phyloP scores from a whole-genome alignment of 768 basidiomycete species.

The Lyophyllum atratum region DNA sequence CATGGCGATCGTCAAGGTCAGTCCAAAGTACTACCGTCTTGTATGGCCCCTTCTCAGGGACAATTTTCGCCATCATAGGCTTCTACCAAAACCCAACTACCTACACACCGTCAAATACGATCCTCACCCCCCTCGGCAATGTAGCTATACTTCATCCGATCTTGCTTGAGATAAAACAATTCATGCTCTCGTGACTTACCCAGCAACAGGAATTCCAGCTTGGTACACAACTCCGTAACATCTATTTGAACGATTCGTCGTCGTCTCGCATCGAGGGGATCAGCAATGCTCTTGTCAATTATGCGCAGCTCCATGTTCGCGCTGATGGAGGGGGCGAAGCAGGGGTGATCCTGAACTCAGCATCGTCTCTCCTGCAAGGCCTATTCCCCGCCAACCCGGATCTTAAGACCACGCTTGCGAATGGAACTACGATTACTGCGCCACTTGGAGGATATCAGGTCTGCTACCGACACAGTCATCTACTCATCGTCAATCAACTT shows the following conservation, averaged over 20 bases:
- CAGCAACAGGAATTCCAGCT: slow-evolving; percentile 62
- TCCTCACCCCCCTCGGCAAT: slow-evolving; percentile 70
- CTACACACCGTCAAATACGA: slow-evolving; percentile 56
- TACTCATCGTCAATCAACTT: neutral
- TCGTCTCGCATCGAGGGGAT: slow-evolving; percentile 51
- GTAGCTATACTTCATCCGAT: slow-evolving; percentile 35
- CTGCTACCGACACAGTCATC: slow-evolving; percentile 1
- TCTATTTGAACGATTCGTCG: slow-evolving; percentile 58
- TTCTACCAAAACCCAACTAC: slow-evolving; percentile 66
- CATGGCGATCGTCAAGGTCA: slow-evolving; percentile 60
- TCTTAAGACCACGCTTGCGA: slow-evolving; percentile 61
- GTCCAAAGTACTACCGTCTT: neutral
- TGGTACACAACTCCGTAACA: slow-evolving; percentile 49
- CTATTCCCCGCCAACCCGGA: slow-evolving; percentile 53
- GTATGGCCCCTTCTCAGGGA: neutral
- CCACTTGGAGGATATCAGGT: slow-evolving; percentile 70
- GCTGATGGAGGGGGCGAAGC: slow-evolving; percentile 75
- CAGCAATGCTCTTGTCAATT: slow-evolving; percentile 35
- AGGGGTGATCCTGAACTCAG: slow-evolving; percentile 66
- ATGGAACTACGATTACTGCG: slow-evolving; percentile 57
- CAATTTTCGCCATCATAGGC: slow-evolving; percentile 30
- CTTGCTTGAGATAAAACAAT: neutral
- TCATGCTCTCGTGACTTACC: neutral
- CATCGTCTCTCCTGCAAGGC: slow-evolving; percentile 69
- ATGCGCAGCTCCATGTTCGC: slow-evolving; percentile 42